phyloP scores from a whole-genome alignment of 1,284 basidiomycete species.

The Mycena sp. region DNA sequence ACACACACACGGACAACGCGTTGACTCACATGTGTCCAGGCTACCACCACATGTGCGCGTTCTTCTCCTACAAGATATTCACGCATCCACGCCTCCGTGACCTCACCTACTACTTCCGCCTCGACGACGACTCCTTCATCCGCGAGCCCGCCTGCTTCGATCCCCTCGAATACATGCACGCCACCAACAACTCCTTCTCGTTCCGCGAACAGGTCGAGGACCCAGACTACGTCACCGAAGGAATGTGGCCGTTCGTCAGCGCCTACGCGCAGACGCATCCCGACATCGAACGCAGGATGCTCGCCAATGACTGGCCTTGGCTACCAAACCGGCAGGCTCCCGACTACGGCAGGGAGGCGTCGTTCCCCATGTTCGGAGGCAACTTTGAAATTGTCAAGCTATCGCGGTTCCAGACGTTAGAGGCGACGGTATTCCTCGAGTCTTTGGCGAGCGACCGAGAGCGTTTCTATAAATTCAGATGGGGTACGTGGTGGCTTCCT shows the following conservation, averaged over 20 bases:
- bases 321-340: neutral
- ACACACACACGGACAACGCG: neutral
- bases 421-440: neutral
- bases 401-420: neutral
- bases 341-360: neutral
- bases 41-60: conserved; percentile 15
- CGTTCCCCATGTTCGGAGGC: neutral
- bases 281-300: neutral
- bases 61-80: conserved; percentile 19
- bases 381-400: conserved; percentile 6
- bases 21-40: neutral
- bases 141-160: neutral
- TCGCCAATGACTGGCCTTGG: neutral
- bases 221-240: conserved; percentile 5
- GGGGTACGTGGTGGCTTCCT: neutral
- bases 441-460: neutral
- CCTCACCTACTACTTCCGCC: conserved; percentile 17
- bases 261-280: neutral
- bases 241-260: conserved; percentile 8
- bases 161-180: conserved; percentile 15
- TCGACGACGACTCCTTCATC: conserved; percentile 17
- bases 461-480: neutral
- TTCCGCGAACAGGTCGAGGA: neutral
- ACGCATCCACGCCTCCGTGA: conserved; percentile 11
- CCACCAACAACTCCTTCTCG: neutral